phyloP scores from a whole-genome alignment of 495 filamentous ascomycete genomes.

The Immersiella caudata region DNA sequence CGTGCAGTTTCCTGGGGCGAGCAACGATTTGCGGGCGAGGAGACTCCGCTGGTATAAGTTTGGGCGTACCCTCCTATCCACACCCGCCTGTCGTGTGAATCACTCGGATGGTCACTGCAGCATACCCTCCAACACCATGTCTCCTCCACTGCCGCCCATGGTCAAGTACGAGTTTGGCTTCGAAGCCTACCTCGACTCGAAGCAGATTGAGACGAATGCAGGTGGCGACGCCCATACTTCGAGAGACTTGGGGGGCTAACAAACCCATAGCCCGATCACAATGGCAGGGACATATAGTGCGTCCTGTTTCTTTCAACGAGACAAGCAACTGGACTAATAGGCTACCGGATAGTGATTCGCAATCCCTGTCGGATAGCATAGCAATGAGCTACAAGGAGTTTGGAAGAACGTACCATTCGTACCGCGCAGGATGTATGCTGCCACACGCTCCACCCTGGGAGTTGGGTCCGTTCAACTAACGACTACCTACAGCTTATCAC shows the following conservation, averaged over 20 bases:
- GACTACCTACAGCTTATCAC: slow-evolving; percentile 48
- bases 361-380: not conserved
- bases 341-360: slow-evolving; percentile 45
- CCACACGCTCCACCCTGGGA: slow-evolving; percentile 40
- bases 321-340: slow-evolving; percentile 5
- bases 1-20: not conserved
- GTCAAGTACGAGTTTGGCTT: slow-evolving; percentile 41
- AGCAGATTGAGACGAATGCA: slow-evolving; percentile 39
- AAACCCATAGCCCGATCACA: not conserved
- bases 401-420: slow-evolving; percentile 7
- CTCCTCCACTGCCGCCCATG: slow-evolving; percentile 15
- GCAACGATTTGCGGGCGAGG: not conserved
- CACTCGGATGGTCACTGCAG: not conserved
- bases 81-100: too few species aligned
- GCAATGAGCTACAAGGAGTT: not conserved
- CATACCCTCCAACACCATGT: not conserved
- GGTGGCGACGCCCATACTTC: slow-evolving; percentile 13
- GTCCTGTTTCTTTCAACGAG: not conserved
- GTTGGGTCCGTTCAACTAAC: not conserved
- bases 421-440: slow-evolving; percentile 45
- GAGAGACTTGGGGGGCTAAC: not conserved
- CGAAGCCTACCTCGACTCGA: slow-evolving; percentile 34
- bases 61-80: not conserved
- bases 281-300: slow-evolving; percentile 4
- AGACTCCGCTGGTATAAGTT: not conserved